phyloP scores from a whole-genome alignment of 768 basidiomycete genomes.

The Leccinum ochraceum region DNA sequence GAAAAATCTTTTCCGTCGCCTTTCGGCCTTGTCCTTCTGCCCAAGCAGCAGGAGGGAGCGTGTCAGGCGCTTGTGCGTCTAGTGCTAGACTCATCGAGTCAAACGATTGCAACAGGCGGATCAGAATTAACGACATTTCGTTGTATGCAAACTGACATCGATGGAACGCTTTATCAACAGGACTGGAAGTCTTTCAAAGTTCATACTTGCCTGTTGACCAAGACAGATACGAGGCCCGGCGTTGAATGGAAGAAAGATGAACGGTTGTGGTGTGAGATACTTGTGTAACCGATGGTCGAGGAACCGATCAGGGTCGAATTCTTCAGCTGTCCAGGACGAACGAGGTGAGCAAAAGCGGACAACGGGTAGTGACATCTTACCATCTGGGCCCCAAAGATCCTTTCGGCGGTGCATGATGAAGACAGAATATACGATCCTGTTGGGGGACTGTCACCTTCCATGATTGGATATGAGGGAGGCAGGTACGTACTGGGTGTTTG shows the following conservation, averaged over 20 bases:
- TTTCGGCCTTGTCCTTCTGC: slow-evolving; percentile 45
- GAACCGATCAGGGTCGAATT: slow-evolving; percentile 74
- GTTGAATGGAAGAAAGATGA: slow-evolving; percentile 72
- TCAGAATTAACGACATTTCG: slow-evolving; percentile 61
- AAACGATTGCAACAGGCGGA: slow-evolving; percentile 64
- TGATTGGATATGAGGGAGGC: neutral
- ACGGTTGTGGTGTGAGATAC: slow-evolving; percentile 62
- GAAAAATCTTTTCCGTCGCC: slow-evolving; percentile 49
- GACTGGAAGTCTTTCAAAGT: neutral
- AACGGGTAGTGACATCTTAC: slow-evolving; percentile 29
- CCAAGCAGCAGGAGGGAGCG: slow-evolving; percentile 51
- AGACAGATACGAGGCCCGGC: slow-evolving; percentile 57
- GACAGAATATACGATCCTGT: slow-evolving; percentile 52
- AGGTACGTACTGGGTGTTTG: slow-evolving; percentile 39
- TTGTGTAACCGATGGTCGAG: slow-evolving; percentile 62
- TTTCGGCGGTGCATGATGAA: slow-evolving; percentile 65
- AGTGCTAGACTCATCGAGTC: slow-evolving; percentile 46
- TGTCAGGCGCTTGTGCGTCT: slow-evolving; percentile 46
- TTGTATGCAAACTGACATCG: slow-evolving; percentile 52
- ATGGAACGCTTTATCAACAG: neutral
- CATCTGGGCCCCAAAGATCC: slow-evolving; percentile 74
- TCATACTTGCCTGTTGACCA: slow-evolving; percentile 51
- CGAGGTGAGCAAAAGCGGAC: neutral
- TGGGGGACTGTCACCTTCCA: neutral
- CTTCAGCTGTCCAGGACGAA: slow-evolving; percentile 44